Evolutionary conservation across 2,329 filamentous ascomycete species (phyloP).

Genomic region (Aspergillus phoenicis): DNA sequence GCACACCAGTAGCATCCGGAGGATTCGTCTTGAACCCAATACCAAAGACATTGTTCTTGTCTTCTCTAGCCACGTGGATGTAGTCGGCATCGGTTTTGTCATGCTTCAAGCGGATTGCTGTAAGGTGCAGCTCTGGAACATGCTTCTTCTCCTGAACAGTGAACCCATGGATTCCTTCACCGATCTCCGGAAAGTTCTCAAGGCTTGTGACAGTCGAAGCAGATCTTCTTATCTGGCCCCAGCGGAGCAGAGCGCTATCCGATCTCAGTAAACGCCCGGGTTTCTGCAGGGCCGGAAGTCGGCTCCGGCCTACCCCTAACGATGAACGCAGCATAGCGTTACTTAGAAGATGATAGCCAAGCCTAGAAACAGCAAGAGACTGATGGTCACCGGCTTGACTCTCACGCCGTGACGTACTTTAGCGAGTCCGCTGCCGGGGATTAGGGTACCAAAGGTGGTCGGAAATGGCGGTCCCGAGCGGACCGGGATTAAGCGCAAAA

Average conservation of each 20-base stretch:
- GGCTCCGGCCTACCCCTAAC: slow-evolving; percentile 30
- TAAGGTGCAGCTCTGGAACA: slow-evolving; percentile 90
- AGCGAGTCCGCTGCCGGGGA: slow-evolving; percentile 6
- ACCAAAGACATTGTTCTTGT: slow-evolving; percentile 99
- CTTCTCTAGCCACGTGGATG: slow-evolving; percentile 89
- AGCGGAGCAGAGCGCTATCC: slow-evolving; percentile 19
- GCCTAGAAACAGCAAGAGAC: not conserved
- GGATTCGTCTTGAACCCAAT: slow-evolving; percentile 99
- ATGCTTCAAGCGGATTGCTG: slow-evolving; percentile 85
- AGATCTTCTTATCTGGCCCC: slow-evolving; percentile 23
- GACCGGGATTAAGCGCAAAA: slow-evolving; percentile 12
- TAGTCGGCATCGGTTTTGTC: slow-evolving; percentile 96
- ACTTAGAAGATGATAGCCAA: not conserved
- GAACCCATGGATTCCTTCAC: slow-evolving; percentile 90
- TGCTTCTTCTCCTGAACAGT: slow-evolving; percentile 86
- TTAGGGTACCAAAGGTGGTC: slow-evolving; percentile 11
- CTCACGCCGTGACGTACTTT: not conserved
- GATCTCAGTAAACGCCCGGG: slow-evolving; percentile 25
- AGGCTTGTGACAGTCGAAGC: slow-evolving; percentile 72
- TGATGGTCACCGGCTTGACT: not conserved
- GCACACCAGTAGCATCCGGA: slow-evolving; percentile 91
- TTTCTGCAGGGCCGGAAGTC: slow-evolving; percentile 25
- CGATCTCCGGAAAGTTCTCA: slow-evolving; percentile 72
- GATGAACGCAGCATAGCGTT: slow-evolving; percentile 38
- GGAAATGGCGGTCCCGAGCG: slow-evolving; percentile 13